Evolutionary conservation across 176 grass and related monocot genomes (phyloP), one percentile per base, ranked within the genome.

Genomic region (Musa troglodytarum): DNA sequence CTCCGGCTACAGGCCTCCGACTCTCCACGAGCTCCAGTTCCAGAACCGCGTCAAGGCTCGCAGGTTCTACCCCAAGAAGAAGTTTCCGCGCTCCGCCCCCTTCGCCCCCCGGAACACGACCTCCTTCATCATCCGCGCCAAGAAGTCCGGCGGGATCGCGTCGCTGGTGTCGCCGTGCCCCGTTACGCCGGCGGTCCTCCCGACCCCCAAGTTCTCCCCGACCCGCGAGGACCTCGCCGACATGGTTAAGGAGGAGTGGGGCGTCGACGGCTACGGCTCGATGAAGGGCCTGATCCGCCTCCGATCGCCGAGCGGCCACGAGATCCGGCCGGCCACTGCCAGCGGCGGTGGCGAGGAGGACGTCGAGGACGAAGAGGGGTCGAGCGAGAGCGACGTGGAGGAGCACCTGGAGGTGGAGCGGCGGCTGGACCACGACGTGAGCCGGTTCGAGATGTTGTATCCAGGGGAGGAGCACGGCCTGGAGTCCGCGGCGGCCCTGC

Each of bases 211-310:
- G 23, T 74, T 97, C 73, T 93, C 93, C 17, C 93, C 93, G 2
- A 77, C 87, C 19, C 93, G 88, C 49, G 93, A 97, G 72, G 90
- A 86, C 77, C 82, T 97, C 52, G 81, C 86, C 1, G 93, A 97
- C 76, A 90, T 97, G 87, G 93, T 88, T 0, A 85, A 93, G 86
- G 87, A 80, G 22, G 85, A 97, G 78, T 97, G 93, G 93, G 93
- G 93, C 43, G 93, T 97, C 4, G 93, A 97, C 19, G 93, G 93
- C 0, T 97, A 97, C 16, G 93, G 93, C 70, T 93, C 93, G 50
- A 97, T 97, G 93, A 97, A 89, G 81, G 93, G 93, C 25, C 82
- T 86, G 74, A 97, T 97, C 81, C 93, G 93, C 53, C 88, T 97
- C 78, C 88, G 90, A 19, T 70, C 68, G 25, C 65, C 65, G 25